Evolutionary conservation across 768 basidiomycete genomes (phyloP).

Genomic region (Phaeotremella skinneri): DNA sequence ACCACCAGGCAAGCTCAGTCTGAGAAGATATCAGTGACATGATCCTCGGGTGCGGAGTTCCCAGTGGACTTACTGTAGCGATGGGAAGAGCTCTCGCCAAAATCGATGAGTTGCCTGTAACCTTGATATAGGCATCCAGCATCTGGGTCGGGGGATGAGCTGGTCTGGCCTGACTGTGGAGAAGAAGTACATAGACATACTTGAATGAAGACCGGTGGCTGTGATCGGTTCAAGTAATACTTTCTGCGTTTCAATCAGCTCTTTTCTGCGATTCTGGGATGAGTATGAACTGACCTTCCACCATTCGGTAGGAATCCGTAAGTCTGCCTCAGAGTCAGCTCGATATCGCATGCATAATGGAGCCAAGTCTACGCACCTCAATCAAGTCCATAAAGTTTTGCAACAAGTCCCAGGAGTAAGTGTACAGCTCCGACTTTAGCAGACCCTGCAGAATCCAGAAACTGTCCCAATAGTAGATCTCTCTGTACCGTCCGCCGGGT

Average conservation of each 20-base stretch:
- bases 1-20: slow-evolving; percentile 84
- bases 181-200: slow-evolving; percentile 52
- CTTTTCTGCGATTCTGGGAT: not conserved
- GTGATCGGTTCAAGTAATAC: slow-evolving; percentile 89
- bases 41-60: not conserved
- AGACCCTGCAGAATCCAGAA: slow-evolving; percentile 63
- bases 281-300: slow-evolving; percentile 57
- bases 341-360: not conserved
- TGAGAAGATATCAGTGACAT: slow-evolving; percentile 38
- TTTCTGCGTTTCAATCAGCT: slow-evolving; percentile 51
- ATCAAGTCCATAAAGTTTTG: slow-evolving; percentile 96
- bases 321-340: slow-evolving; percentile 17
- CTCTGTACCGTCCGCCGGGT: slow-evolving; percentile 73
- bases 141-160: slow-evolving; percentile 59
- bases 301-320: slow-evolving; percentile 95
- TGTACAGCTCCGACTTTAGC: slow-evolving; percentile 72
- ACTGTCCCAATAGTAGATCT: slow-evolving; percentile 51
- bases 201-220: slow-evolving; percentile 83
- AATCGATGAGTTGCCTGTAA: slow-evolving; percentile 70
- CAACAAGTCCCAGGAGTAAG: slow-evolving; percentile 70
- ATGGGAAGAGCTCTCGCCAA: slow-evolving; percentile 76
- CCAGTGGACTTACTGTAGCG: slow-evolving; percentile 66
- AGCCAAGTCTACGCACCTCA: slow-evolving; percentile 50
- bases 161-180: not conserved
- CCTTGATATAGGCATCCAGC: slow-evolving; percentile 76